Base-by-base conservation (phyloP, 2,329 filamentous ascomycete genomes). In the Hymenoscyphus albidus region DNA sequence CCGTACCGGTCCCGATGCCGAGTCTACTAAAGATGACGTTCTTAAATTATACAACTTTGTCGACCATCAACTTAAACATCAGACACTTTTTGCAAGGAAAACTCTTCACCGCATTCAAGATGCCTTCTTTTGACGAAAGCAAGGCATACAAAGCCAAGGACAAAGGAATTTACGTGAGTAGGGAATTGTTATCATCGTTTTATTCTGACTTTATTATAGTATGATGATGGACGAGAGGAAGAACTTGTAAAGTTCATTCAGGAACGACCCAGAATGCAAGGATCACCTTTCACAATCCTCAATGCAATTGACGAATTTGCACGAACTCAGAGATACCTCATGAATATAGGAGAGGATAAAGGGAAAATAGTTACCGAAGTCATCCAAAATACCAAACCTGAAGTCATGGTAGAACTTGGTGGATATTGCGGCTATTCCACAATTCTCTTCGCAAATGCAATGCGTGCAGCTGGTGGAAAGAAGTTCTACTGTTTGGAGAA, bases 381-480 rank as follows among this genome's bases (percentile, higher is more conserved):
- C 48, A 93, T 95, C 65, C 79, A 80, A 22, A 80, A 89, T 67
- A 78, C 82, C 58, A 90, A 88, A 74, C 90, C 90, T 0, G 76
- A 85, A 62, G 81, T 81, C 2, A 91, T 93, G 86, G 84, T 94
- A 58, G 91, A 96, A 74, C 81, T 95, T 0, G 91, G 92, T 58
- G 89, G 90, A 59, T 95, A 94, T 76, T 83, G 93, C 22, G 91
- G 91, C 54, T 95, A 95, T 79, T 94, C 91, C 0, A 88, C 88
- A 65, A 86, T 95, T 65, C 80, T 92, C 1, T 94, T 93, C 72
- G 89, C 85, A 56, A 81, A 86, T 42, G 87, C 88, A 0, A 78
- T 91, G 16, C 83, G 84, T 64, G 80, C 82, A 59, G 83, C 82
- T 2, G 89, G 88, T 12, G 89, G 89, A 2, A 80, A 82, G 69